Evolutionary conservation across 306 rosid species (phyloP), one percentile per base, ranked within the genome.

Genomic region (Casuarina glauca): DNA sequence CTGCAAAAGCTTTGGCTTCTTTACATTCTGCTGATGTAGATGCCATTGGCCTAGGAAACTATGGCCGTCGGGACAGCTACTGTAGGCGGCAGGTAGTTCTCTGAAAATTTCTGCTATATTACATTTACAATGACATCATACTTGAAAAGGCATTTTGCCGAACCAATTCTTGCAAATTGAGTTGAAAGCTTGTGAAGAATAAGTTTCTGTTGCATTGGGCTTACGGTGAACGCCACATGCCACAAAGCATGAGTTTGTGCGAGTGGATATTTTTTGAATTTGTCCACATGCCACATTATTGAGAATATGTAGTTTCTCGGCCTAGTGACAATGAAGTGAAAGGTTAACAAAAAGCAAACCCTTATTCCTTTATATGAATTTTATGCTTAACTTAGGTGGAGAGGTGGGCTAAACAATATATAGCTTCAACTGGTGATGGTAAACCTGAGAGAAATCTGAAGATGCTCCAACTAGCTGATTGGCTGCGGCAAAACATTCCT

Each of bases 381-480:
- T 12, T 75, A 52, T 83, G n/a, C 4, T 81, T 74, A 16, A 61
- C 83, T 78, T 80, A 95, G 99, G 81, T 95, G 66, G 99, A 93
- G 76, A 89, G 99, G 80, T 93, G 97, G 99, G 96, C 91, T 76
- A 89, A 83, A 78, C 99, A 95, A 74, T 95, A 92, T 84, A 58
- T 88, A 75, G 87, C 97, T 42, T 91, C 97, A 74, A 93, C 93
- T 72, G 86, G 86, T 52, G 93, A 90, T 80, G 96, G 96, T 77
- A 93, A 85, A 82, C 89, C 91, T 80, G 86, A 78, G 71, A 89
- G 91, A 49, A 93, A 93, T 81, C 97, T 91, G 3, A 95, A 91
- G 89, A 95, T 95, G 99, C 88, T 88, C 74, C 87, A 85, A 41
- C 86, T 95, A 76, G 67, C 81, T 77, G 97, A 93, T 80, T 95